Evolutionary conservation across 139 green algal species (phyloP).

Genomic region (Pseudopediastrum boryanum): DNA sequence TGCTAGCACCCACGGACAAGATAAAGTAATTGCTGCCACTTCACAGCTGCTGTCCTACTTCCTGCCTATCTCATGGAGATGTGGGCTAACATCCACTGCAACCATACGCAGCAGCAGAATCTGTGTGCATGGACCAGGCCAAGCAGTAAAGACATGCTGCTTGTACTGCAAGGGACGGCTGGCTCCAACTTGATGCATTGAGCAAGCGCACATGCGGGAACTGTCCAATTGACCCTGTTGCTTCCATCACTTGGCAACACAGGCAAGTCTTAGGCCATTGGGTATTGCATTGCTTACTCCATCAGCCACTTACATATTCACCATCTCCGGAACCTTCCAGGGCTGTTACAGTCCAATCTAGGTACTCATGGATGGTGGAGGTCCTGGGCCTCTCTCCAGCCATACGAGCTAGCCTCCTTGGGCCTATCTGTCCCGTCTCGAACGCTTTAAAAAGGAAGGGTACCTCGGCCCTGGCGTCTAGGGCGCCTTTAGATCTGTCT

Average conservation of each 20-base stretch:
- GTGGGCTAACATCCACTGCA: too few relatives aligned
- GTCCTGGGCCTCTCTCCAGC: slow-evolving; percentile 68
- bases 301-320: slow-evolving; percentile 44
- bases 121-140: too few relatives aligned
- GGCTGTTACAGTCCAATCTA: slow-evolving; percentile 93
- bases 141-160: too few relatives aligned
- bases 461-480: slow-evolving; percentile 60
- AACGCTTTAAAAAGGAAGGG: slow-evolving; percentile 94
- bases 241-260: not conserved
- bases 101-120: too few relatives aligned
- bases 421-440: slow-evolving; percentile 80
- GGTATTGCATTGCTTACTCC: not conserved
- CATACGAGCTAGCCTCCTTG: slow-evolving; percentile 66
- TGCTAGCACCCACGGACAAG: too few relatives aligned
- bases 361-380: slow-evolving; percentile 94
- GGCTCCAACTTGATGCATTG: too few relatives aligned
- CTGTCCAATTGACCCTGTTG: not conserved
- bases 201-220: not conserved
- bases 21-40: too few relatives aligned
- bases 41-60: too few relatives aligned
- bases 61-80: too few relatives aligned
- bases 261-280: not conserved
- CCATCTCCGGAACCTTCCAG: slow-evolving; percentile 62
- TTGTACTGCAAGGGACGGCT: too few relatives aligned
- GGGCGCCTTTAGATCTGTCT: slow-evolving; percentile 33